These are phyloP conservation scores for Cystofilobasidium capitatum DNA, from an alignment of 768 basidiomycete genomes.

Conservation along the genomic window DNA sequence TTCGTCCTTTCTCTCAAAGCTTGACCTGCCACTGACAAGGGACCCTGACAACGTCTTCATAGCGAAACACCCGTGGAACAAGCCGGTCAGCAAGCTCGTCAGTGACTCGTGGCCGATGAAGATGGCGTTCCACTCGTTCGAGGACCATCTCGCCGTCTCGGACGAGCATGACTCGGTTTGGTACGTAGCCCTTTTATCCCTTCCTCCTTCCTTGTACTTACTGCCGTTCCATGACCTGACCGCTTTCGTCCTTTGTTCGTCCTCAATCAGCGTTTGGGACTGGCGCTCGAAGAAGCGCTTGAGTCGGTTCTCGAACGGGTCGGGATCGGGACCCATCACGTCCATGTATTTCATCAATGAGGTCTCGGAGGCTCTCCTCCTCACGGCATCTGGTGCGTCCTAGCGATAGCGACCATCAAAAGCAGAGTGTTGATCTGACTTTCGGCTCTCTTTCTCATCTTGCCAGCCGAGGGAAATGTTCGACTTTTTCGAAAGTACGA, in stretches of 20 bases:
- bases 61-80: slow-evolving; percentile 40
- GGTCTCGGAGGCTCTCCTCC: slow-evolving; percentile 79
- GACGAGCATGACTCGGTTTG: slow-evolving; percentile 79
- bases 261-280: slow-evolving; percentile 68
- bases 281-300: slow-evolving; percentile 74
- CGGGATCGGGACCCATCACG: slow-evolving; percentile 71
- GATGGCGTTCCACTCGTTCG: slow-evolving; percentile 84
- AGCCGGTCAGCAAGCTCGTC: slow-evolving; percentile 37
- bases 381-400: slow-evolving; percentile 70
- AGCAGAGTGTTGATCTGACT: neutral
- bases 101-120: slow-evolving; percentile 47
- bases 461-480: slow-evolving; percentile 76
- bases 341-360: slow-evolving; percentile 89
- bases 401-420: no score
- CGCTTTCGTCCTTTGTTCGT: slow-evolving; percentile 15
- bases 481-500: slow-evolving; percentile 91
- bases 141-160: slow-evolving; percentile 73
- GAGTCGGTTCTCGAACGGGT: slow-evolving; percentile 80
- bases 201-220: neutral
- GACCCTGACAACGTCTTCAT: no score
- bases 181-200: slow-evolving; percentile 43
- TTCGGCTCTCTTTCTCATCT: slow-evolving; percentile 2
- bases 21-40: neutral
- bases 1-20: neutral
- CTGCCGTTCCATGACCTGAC: neutral